Conservation (phyloP, 2,329 filamentous ascomycete genomes). For the Botryosphaeria dothidea region DNA sequence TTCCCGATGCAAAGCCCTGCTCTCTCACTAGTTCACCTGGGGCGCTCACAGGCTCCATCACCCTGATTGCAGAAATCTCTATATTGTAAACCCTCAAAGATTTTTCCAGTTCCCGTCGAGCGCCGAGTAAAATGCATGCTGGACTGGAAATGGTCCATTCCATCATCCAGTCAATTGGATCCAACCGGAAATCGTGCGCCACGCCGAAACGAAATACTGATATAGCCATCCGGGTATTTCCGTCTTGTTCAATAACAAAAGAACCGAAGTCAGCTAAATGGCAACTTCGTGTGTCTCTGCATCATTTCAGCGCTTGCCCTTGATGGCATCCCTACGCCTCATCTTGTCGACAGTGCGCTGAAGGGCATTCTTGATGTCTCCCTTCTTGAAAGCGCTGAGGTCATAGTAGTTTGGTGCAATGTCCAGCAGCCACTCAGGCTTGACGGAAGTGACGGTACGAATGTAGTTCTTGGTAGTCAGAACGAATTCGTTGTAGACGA, state of each 20-base stretch:
- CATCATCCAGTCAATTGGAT: neutral
- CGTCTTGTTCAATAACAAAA: neutral
- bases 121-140: neutral
- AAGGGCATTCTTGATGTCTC: slow-evolving; percentile 74
- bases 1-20: too few species aligned
- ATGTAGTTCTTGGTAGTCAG: slow-evolving; percentile 98
- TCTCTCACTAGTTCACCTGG: too few species aligned
- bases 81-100: neutral
- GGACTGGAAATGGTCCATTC: neutral
- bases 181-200: neutral
- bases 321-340: slow-evolving; percentile 26
- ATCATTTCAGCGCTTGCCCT: slow-evolving; percentile 5
- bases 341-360: slow-evolving; percentile 57
- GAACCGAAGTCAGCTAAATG: neutral
- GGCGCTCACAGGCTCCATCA: too few species aligned
- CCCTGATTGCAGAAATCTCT: too few species aligned
- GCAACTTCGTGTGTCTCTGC: neutral
- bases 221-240: neutral
- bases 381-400: slow-evolving; percentile 75
- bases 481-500: slow-evolving; percentile 97
- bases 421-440: slow-evolving; percentile 95
- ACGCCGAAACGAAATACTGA: neutral
- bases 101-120: neutral
- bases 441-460: slow-evolving; percentile 85
- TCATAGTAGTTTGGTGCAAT: slow-evolving; percentile 95